phyloP scores from a whole-genome alignment of 768 basidiomycete species.

The Leccinum fibrillosum region DNA sequence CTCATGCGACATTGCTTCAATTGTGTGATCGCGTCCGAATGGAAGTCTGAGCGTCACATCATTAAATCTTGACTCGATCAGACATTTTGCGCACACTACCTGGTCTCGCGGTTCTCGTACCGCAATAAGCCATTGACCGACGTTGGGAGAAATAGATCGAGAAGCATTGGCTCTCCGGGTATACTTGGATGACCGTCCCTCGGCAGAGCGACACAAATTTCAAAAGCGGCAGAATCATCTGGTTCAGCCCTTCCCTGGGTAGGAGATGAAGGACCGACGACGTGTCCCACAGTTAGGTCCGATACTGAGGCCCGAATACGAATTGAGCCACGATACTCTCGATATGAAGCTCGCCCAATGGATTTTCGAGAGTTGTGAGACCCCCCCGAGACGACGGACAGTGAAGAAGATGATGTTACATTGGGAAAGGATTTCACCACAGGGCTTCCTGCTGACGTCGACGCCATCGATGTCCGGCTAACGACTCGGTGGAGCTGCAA shows the following conservation, averaged over 20 bases:
- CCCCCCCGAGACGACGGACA: conserved; percentile 4
- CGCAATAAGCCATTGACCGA: conserved; percentile 5
- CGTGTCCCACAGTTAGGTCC: neutral
- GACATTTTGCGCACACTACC: conserved; percentile 2
- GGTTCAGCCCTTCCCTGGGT: neutral
- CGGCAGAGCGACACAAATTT: conserved; percentile 4
- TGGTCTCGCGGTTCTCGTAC: conserved; percentile 3
- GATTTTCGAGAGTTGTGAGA: conserved; percentile 16
- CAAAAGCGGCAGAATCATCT: neutral
- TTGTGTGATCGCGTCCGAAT: neutral
- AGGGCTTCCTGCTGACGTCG: neutral
- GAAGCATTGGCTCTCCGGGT: neutral
- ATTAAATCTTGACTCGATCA: neutral
- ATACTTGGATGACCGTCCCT: neutral
- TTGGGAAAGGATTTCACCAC: neutral
- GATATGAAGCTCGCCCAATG: conserved; percentile 20
- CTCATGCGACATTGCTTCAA: conserved; percentile 13
- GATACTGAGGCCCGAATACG: neutral
- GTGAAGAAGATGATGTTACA: neutral
- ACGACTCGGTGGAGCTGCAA: neutral
- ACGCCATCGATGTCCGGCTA: neutral
- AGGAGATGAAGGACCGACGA: neutral
- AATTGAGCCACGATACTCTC: neutral
- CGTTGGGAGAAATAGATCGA: conserved; percentile 9
- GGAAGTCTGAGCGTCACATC: conserved; percentile 4